Percentiles rank a stretch among this genome's conserved stretches.
phyloP scores from a whole-genome alignment of 1,284 basidiomycete genomes.

The Bondarzewia mesenterica region DNA sequence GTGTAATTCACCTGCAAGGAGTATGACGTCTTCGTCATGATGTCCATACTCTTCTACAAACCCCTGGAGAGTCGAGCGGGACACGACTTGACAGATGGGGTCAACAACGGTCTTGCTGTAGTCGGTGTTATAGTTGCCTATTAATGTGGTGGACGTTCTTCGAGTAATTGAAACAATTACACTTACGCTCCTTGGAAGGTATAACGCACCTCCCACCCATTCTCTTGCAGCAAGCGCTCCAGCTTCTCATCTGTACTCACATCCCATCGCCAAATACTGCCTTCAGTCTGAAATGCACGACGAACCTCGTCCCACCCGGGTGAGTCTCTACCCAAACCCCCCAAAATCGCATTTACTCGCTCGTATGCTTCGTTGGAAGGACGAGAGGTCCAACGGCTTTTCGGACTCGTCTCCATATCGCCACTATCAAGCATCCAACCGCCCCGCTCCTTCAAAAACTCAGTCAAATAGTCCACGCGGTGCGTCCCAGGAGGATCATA shows the following conservation, averaged over 20 bases:
- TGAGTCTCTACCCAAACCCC: not conserved
- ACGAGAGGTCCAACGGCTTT: conserved; percentile 12
- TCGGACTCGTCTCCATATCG: conserved; percentile 12
- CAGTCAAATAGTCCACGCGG: conserved; percentile 28
- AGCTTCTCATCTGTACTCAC: conserved; percentile 21
- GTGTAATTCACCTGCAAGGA: conserved; percentile 34
- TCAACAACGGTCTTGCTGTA: conserved; percentile 31
- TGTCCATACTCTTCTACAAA: conserved; percentile 29
- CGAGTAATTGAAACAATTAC: not conserved
- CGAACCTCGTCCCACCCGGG: conserved; percentile 8
- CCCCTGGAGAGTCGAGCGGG: conserved; percentile 25
- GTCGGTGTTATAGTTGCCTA: conserved; percentile 28
- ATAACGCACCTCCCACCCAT: conserved; percentile 28
- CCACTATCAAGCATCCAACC: conserved; percentile 14
- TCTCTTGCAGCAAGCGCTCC: conserved; percentile 23
- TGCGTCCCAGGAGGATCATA: conserved; percentile 26
- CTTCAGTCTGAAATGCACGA: not conserved
- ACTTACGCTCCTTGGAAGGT: conserved; percentile 30
- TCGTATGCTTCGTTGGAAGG: conserved; percentile 1
- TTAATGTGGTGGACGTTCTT: too few relatives aligned
- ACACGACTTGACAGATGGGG: conserved; percentile 27
- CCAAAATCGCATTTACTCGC: conserved; percentile 1
- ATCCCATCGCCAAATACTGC: conserved; percentile 10
- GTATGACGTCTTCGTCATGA: conserved; percentile 26
- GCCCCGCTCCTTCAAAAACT: conserved; percentile 25